Evolutionary conservation across 106 monocot species (phyloP).

Genomic region (Vanilla planifolia): DNA sequence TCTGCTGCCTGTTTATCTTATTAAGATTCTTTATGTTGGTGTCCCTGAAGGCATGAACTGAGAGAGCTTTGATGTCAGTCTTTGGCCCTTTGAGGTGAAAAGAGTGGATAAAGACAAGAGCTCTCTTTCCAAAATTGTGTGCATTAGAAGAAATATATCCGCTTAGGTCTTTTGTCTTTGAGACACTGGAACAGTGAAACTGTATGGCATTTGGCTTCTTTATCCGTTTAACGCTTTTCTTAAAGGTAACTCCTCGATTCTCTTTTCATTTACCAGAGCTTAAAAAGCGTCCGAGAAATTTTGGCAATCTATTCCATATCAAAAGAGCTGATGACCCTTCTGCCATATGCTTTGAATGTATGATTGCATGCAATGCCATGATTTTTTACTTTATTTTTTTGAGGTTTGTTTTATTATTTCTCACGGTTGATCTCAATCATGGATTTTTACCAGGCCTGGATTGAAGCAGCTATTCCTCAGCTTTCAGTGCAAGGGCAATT

Average conservation of each 20-base stretch:
- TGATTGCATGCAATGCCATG: too few species aligned
- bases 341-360: too few species aligned
- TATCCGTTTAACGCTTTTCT: background rate
- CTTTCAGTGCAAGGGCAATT: too few species aligned
- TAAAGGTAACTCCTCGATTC: background rate
- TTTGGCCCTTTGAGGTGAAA: background rate
- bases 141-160: background rate
- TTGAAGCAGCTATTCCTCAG: too few species aligned
- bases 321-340: too few species aligned
- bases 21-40: slow-evolving; percentile 7
- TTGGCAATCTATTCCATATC: too few species aligned
- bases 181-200: background rate
- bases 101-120: slow-evolving; percentile 4
- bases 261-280: background rate
- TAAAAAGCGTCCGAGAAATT: background rate
- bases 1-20: background rate
- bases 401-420: too few species aligned
- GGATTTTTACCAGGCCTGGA: too few species aligned
- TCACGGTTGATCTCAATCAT: too few species aligned
- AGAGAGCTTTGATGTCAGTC: too few species aligned
- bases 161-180: background rate
- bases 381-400: too few species aligned
- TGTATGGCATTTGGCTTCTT: background rate
- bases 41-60: background rate
- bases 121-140: slow-evolving; percentile 9